Evolutionary conservation across 164 flowering plant species (phyloP).

Genomic region (Nymphaea colorata): DNA sequence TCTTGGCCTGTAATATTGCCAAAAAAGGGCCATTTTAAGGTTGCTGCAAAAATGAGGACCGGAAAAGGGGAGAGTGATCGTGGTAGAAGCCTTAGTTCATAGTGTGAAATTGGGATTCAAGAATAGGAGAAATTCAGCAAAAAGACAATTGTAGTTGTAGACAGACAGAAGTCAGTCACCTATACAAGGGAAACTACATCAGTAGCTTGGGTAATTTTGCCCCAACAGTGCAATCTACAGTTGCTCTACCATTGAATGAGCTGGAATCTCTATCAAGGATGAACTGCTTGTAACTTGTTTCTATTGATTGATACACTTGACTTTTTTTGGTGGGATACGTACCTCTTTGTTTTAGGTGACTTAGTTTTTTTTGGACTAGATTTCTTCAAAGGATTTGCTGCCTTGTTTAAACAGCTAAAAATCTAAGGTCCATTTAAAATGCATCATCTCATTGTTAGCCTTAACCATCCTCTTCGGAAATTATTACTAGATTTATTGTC

Average conservation of each 20-base stretch:
- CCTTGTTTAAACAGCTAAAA: constrained; percentile 83
- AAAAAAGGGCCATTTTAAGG: constrained; percentile 76
- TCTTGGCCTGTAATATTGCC: constrained; percentile 91
- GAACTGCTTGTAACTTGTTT: constrained; percentile 64
- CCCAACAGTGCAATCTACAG: constrained; percentile 42
- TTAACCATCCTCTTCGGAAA: constrained; percentile 31
- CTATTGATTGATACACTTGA: neutral
- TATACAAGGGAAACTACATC: constrained; percentile 78
- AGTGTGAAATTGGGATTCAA: constrained; percentile 21
- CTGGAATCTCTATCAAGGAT: constrained; percentile 73
- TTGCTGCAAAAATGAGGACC: constrained; percentile 97
- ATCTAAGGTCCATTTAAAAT: constrained; percentile 11
- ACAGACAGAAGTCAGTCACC: constrained; percentile 79
- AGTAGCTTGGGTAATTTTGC: constrained; percentile 78
- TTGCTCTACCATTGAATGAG: constrained; percentile 61
- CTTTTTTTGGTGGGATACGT: neutral
- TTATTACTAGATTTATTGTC: constrained; percentile 70
- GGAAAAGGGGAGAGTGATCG: constrained; percentile 51
- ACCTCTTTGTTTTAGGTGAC: neutral
- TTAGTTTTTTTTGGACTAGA: constrained; percentile 21
- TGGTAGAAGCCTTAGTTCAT: constrained; percentile 18
- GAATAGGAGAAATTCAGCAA: constrained; percentile 32
- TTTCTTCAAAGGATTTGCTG: constrained; percentile 78
- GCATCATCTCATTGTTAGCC: constrained; percentile 14
- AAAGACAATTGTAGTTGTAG: constrained; percentile 88